These are phyloP conservation scores for Ustilago loliicola DNA, from an alignment of 1,284 basidiomycete species.

Conservation along the genomic window DNA sequence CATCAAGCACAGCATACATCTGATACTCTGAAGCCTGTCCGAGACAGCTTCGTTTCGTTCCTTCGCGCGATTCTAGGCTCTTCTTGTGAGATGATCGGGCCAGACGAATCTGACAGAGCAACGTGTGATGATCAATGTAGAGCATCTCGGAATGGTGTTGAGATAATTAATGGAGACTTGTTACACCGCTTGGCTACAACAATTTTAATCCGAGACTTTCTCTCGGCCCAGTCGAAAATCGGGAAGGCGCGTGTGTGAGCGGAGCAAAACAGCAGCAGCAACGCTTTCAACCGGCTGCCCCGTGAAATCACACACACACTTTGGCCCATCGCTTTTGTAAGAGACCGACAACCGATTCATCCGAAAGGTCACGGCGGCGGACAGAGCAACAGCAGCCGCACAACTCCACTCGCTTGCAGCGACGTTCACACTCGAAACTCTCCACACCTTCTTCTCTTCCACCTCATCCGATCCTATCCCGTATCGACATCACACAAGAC, in stretches of 20 bases:
- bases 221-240: constrained; percentile 35
- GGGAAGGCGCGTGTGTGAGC: background rate
- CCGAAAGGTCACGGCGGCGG: constrained; percentile 25
- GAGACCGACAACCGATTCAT: constrained; percentile 47
- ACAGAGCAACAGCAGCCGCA: background rate
- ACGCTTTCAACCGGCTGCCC: constrained; percentile 20
- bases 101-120: too few species aligned
- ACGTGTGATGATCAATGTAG: too few species aligned
- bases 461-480: background rate
- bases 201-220: background rate
- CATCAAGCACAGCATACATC: background rate
- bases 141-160: too few species aligned
- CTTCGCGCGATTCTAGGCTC: too few species aligned
- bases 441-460: constrained; percentile 4
- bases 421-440: constrained; percentile 17
- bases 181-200: constrained; percentile 6
- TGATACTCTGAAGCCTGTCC: background rate
- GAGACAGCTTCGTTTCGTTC: background rate
- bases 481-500: constrained; percentile 2
- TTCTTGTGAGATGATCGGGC: background rate
- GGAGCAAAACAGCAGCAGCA: background rate
- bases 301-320: constrained; percentile 23
- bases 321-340: constrained; percentile 33
- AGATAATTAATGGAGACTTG: background rate
- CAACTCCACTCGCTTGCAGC: constrained; percentile 6